Percentiles rank a stretch among this genome's conserved stretches.
phyloP scores from a whole-genome alignment of 2,329 filamentous ascomycete genomes.

The Fusarium tanahbumbuense region DNA sequence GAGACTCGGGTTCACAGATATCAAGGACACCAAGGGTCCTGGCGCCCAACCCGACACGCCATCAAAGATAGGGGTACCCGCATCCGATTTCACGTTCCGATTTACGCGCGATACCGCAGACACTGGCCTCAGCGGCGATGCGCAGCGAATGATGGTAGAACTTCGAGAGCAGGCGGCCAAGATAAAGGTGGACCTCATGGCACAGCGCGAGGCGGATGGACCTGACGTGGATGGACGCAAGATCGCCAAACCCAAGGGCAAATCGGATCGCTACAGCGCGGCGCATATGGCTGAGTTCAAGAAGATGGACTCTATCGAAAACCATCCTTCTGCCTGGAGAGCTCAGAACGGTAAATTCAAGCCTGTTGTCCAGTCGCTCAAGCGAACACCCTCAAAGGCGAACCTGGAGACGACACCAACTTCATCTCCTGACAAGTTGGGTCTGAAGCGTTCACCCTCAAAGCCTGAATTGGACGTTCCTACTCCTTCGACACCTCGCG shows the following conservation, averaged over 20 bases:
- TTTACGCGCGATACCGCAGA: constrained; percentile 68
- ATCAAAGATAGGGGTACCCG: constrained; percentile 66
- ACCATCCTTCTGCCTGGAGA: constrained; percentile 83
- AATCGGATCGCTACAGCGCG: constrained; percentile 82
- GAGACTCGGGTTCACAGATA: constrained; percentile 83
- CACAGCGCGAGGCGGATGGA: constrained; percentile 68
- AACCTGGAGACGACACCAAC: constrained; percentile 54
- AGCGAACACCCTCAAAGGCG: constrained; percentile 59
- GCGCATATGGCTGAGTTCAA: constrained; percentile 89
- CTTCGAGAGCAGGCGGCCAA: constrained; percentile 77
- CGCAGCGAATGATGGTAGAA: constrained; percentile 71
- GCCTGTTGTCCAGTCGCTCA: constrained; percentile 56
- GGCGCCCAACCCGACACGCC: constrained; percentile 68
- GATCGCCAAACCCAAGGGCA: constrained; percentile 84
- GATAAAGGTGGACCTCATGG: constrained; percentile 76
- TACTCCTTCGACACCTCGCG: constrained; percentile 57
- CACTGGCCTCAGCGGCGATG: constrained; percentile 69
- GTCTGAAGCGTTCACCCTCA: constrained; percentile 64
- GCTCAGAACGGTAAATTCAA: constrained; percentile 65
- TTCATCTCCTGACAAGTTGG: constrained; percentile 48
- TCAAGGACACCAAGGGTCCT: constrained; percentile 61
- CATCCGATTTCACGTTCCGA: constrained; percentile 75
- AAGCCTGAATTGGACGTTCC: constrained; percentile 65
- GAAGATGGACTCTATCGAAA: constrained; percentile 97
- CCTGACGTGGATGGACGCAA: constrained; percentile 67